A percentile compares a stretch with the other conserved stretches of the same genome.
phyloP scores from a whole-genome alignment of 2,329 filamentous ascomycete genomes.

The Colletotrichum sublineola region DNA sequence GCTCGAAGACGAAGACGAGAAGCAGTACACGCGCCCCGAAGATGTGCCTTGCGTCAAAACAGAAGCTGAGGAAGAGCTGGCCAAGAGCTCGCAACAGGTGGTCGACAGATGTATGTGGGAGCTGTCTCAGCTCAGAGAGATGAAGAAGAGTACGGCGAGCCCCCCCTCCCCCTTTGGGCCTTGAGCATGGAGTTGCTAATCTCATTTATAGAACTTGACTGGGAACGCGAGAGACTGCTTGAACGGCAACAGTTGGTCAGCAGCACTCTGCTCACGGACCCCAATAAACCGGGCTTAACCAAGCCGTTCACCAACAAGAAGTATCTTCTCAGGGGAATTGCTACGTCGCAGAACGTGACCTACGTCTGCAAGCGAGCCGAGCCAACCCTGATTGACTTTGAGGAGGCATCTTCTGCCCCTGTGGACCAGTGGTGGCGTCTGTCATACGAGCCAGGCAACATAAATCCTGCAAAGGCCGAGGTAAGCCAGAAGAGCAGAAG shows the following conservation, averaged over 20 bases:
- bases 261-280: constrained; percentile 55
- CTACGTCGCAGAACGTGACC: constrained; percentile 59
- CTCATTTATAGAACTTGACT: constrained; percentile 47
- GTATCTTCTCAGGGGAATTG: constrained; percentile 66
- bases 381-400: constrained; percentile 58
- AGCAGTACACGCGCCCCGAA: constrained; percentile 55
- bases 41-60: constrained; percentile 54
- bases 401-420: constrained; percentile 47
- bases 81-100: constrained; percentile 51
- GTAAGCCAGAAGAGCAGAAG: constrained; percentile 51
- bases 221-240: constrained; percentile 50
- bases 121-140: constrained; percentile 52
- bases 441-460: constrained; percentile 53
- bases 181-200: constrained; percentile 43
- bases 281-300: constrained; percentile 53
- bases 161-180: neutral
- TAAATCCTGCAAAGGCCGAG: constrained; percentile 61
- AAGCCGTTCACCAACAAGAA: constrained; percentile 58
- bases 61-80: constrained; percentile 49
- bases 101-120: constrained; percentile 51
- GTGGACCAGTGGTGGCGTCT: constrained; percentile 70
- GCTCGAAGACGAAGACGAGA: constrained; percentile 53
- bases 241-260: constrained; percentile 56
- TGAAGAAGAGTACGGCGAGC: constrained; percentile 52
- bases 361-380: constrained; percentile 64